Evolutionary conservation across 148 eudicot genomes (phyloP).

Genomic region (Rheum nobile): DNA sequence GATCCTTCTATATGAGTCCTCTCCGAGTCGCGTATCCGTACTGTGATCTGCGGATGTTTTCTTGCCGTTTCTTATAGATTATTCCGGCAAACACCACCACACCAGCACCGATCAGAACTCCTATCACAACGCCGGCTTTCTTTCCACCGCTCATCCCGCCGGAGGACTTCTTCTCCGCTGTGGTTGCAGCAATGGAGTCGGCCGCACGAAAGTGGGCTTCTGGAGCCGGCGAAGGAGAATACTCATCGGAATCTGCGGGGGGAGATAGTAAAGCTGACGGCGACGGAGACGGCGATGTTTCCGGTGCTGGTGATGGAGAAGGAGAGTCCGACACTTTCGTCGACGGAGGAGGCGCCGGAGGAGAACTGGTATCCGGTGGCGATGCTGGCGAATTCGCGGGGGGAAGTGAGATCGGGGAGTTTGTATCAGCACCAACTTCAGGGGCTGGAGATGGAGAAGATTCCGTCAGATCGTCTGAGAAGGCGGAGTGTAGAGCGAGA

Average conservation of each 20-base stretch:
- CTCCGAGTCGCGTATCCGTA: constrained; percentile 38
- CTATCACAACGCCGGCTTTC: constrained; percentile 43
- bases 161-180: neutral
- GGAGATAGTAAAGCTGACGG: constrained; percentile 8
- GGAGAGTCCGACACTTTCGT: neutral
- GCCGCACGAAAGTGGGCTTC: neutral
- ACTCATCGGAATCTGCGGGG: constrained; percentile 6
- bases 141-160: constrained; percentile 26
- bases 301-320: constrained; percentile 8
- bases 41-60: constrained; percentile 40
- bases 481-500: neutral
- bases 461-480: constrained; percentile 5
- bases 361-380: neutral
- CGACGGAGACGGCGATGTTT: constrained; percentile 11
- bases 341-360: constrained; percentile 11
- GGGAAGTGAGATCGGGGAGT: constrained; percentile 6
- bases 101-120: constrained; percentile 26
- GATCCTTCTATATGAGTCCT: constrained; percentile 11
- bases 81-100: constrained; percentile 30
- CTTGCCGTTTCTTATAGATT: constrained; percentile 48
- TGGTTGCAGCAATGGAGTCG: neutral
- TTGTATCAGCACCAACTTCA: neutral
- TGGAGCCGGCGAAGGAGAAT: neutral
- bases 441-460: constrained; percentile 24
- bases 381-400: constrained; percentile 16